Conservation (phyloP, 208 protist species). For the Acanthamoeba sp. region DNA sequence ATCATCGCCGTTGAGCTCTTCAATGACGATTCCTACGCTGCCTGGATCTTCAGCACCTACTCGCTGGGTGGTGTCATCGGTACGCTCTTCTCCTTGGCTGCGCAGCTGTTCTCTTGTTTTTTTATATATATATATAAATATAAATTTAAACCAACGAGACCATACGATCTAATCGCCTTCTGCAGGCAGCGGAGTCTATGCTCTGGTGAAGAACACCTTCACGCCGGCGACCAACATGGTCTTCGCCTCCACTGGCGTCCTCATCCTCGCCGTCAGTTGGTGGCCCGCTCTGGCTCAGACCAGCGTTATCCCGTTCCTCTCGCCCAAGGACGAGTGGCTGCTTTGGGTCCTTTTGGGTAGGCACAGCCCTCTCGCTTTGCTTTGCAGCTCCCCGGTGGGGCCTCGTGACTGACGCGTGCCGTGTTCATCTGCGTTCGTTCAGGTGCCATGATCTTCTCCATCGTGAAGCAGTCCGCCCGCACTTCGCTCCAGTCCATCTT, state of each 20-base stretch:
- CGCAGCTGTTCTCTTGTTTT: not conserved
- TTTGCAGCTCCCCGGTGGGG: not conserved
- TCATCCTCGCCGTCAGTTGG: slow-evolving; percentile 64
- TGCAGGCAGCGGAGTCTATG: slow-evolving; percentile 58
- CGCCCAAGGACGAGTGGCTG: slow-evolving; percentile 58
- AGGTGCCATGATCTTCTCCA: slow-evolving; percentile 68
- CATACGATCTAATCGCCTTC: not conserved
- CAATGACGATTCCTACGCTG: slow-evolving; percentile 71
- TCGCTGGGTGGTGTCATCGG: slow-evolving; percentile 68
- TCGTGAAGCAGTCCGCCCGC: slow-evolving; percentile 60
- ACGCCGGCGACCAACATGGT: slow-evolving; percentile 39
- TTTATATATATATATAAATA: too few relatives aligned
- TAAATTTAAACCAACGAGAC: too few relatives aligned
- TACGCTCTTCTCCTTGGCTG: not conserved
- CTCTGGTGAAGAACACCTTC: slow-evolving; percentile 15
- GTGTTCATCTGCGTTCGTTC: too few relatives aligned
- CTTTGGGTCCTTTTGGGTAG: slow-evolving; percentile 51
- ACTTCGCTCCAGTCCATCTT: slow-evolving; percentile 68
- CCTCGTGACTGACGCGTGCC: too few relatives aligned
- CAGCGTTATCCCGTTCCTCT: not conserved
- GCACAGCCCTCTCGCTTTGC: not conserved
- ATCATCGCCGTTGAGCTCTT: slow-evolving; percentile 73
- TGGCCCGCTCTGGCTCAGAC: slow-evolving; percentile 37
- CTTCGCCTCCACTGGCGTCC: slow-evolving; percentile 45
- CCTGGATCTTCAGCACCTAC: slow-evolving; percentile 75